Conservation (phyloP, 805 yeast species). For the Starmera pachycereana region DNA sequence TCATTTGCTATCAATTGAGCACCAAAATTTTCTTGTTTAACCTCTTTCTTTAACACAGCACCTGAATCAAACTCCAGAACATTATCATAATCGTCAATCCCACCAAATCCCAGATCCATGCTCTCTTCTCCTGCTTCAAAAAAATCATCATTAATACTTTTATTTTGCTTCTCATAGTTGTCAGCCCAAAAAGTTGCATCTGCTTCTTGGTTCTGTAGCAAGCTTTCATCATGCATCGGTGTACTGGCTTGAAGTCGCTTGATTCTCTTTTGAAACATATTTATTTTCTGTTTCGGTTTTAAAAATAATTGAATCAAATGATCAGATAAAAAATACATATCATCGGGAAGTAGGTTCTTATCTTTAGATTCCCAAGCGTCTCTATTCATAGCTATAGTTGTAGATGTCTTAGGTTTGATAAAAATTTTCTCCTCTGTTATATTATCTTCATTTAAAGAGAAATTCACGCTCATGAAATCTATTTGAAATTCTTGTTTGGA, state of each 20-base stretch:
- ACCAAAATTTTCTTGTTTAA: conserved; percentile 12
- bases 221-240: not conserved
- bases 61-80: conserved; percentile 8
- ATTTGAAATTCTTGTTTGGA: conserved; percentile 28
- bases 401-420: conserved; percentile 29
- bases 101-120: conserved; percentile 28
- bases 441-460: conserved; percentile 26
- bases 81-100: conserved; percentile 23
- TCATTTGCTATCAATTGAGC: conserved; percentile 20
- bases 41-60: conserved; percentile 6
- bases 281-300: conserved; percentile 46
- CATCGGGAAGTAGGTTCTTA: conserved; percentile 57
- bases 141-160: conserved; percentile 25
- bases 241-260: conserved; percentile 1
- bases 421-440: too few species aligned
- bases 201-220: conserved; percentile 26
- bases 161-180: conserved; percentile 36
- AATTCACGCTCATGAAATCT: conserved; percentile 30
- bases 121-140: conserved; percentile 21
- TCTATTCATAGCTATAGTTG: conserved; percentile 29
- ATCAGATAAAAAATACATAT: conserved; percentile 59
- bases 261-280: conserved; percentile 17
- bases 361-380: conserved; percentile 29
- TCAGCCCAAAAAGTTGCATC: conserved; percentile 71
- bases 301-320: conserved; percentile 57